Evolutionary conservation across 768 basidiomycete species (phyloP), one percentile per base, ranked within the genome.

Genomic region (Auricularia auricula-judae): DNA sequence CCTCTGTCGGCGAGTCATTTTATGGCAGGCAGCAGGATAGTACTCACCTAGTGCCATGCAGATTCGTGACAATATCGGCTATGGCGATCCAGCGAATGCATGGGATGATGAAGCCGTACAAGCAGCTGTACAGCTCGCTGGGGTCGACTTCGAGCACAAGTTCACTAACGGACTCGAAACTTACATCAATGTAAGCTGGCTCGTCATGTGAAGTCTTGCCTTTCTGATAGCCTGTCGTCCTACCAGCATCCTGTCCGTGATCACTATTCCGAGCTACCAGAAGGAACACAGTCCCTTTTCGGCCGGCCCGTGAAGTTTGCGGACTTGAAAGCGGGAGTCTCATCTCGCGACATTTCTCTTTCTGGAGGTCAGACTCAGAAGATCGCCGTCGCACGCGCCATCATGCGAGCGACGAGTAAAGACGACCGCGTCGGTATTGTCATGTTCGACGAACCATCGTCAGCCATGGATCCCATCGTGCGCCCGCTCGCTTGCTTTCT

Each of bases 351-450:
- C 23, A 74, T 71, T 23, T 65, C 72, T 10, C 72, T 89, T 16
- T 87, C 85, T 62, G 89, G 89, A 2, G 89, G 89, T 0, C 86
- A 89, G 71, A 84, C 86, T 81, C 89, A 90, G 68, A 78, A 87
- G 62, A 80, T 89, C 66, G 87, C 87, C 4, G 75, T 91, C 29
- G 56, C 56, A 10, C 56, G 56, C 21, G 56, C 34, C 16, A 14
- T 89, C 70, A 88, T 88, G 87, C 82, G 84, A 33, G 81, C 84
- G 5, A 77, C 85, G 33, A 72, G 79, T 18, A 78, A 81, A 14
- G 51, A 62, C 2, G 53, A 79, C 11, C 71, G 72, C 12, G 81
- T 86, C 3, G 85, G 86, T 0, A 71, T 88, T 29, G 71, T 89
- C 42, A 76, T 88, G 23, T 88, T 88, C 68, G 87, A 89, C 66